A percentile compares a stretch with the other conserved stretches of the same genome.
phyloP scores from a whole-genome alignment of 208 protist species.

The Trypanosoma melophagium region DNA sequence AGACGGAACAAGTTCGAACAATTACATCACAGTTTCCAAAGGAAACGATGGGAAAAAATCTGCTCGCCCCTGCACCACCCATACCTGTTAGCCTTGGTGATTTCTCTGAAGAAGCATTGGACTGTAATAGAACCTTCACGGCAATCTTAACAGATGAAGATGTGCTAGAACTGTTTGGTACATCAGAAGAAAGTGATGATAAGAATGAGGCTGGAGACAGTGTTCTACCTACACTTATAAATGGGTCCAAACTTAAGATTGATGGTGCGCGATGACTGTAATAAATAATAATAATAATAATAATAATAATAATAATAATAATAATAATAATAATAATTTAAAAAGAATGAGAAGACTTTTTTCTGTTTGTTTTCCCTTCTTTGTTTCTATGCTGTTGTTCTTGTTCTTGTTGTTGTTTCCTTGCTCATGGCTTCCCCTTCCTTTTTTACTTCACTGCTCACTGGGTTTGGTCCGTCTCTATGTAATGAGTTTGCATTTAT shows the following conservation, averaged over 20 bases:
- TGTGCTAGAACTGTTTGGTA: constrained; percentile 71
- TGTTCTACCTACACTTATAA: background rate
- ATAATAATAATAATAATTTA: background rate
- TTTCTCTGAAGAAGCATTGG: constrained; percentile 11
- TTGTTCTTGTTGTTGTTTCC: constrained; percentile 9
- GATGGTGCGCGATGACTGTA: background rate
- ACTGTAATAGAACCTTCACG: constrained; percentile 20
- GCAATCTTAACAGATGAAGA: constrained; percentile 67
- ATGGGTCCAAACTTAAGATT: constrained; percentile 13
- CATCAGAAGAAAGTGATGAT: constrained; percentile 5
- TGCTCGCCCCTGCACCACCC: constrained; percentile 21
- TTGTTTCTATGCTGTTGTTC: background rate
- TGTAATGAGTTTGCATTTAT: too few species aligned
- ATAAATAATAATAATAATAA: background rate
- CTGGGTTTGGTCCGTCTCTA: too few species aligned
- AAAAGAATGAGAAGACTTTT: background rate
- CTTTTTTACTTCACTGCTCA: too few species aligned
- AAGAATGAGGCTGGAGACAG: background rate
- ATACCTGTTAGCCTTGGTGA: constrained; percentile 21
- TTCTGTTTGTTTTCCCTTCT: constrained; percentile 12
- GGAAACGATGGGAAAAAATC: constrained; percentile 7
- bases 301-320: background rate
- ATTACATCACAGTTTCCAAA: constrained; percentile 4
- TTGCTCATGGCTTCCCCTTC: background rate
- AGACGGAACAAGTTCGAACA: background rate